Base-by-base conservation (phyloP, 225 moss, liverwort and hornwort species). In the Polytrichum commune region DNA sequence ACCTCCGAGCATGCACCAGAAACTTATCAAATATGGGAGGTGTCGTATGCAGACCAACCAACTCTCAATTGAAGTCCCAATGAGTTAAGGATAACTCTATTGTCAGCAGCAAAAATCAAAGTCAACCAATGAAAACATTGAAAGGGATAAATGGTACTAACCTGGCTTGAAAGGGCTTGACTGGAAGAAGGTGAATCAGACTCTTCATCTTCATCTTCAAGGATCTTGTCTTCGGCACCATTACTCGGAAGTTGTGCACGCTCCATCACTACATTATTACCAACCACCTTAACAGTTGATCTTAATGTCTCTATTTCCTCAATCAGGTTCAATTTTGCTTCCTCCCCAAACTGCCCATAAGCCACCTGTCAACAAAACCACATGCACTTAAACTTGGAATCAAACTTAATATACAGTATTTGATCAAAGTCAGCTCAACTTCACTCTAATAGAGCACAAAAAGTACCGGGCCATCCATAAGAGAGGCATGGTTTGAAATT, bases 301-400 rank as follows among this genome's bases (percentile, higher is more conserved):
- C 75, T 70, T 18, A 86, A 73, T 1, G 62, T 74, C 56, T 78
- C 78, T 26, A 83, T 67, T 66, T 83, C 83, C 67, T 78, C 76
- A 3, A 88, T 77, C 62, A 95, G 70, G 62, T 95, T 93, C 67
- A 93, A 69, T 64, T 83, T 85, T 24, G 91, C 89, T 55, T 83
- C 80, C 60, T 84, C 86, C 70, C 95, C 95, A 69, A 91, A 85
- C 74, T 90, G 91, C 53, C 84, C 77, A 70, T 82, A 93, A 53
- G 90, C 90, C 38, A 90, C 85, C 86, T 91, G 75, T 25, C 53
- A 6, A 78, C 58, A 54, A 64, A 7, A 13, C 13, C 46, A 46
- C 46, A 46, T 46, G 10, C 3, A 46, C 46, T 13, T 4, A 46
- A 16, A 46, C 46, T 10, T 46, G 13, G 46, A 46, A 46, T 10